Base-by-base conservation (phyloP, 1,284 basidiomycete genomes). In the Mycosarcoma maydis region DNA sequence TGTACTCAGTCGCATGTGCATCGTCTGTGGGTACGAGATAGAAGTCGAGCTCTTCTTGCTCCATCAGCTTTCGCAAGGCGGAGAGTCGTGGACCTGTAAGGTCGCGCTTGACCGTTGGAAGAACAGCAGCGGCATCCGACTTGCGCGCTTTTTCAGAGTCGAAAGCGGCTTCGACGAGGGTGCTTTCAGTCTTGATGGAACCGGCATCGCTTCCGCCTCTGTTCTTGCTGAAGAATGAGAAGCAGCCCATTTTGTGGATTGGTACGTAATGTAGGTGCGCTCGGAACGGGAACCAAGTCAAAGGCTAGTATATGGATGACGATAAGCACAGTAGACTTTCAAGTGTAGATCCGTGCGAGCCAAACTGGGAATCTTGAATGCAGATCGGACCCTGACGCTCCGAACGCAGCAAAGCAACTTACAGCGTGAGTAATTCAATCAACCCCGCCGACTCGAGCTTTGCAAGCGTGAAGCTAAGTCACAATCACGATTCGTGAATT, bases 1-100 rank as follows among this genome's bases (percentile, higher is more conserved):
- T 89, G 67, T 92, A 92, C 81, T 96, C 94, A 4, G 92, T 93
- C 56, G 88, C 88, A 80, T 96, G 93, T 10, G 92, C 90, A 80
- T 96, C 93, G 80, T 92, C 91, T 49, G 87, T 89, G 2, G 92
- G 91, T 27, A 95, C 84, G 53, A 90, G 79, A 72, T 81, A 80
- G 48, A 66, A 69, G 29, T 77, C 65, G 26, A 77, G 30, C 1
- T 42, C 40, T 22, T 72, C 72, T 10, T 64, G 55, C 3, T 61
- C 44, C 73, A 80, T 73, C n/a, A 57, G 51, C 38, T 55, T 43
- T 13, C 75, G 71, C 6, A 75, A 82, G 47, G 89, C 88, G 1
- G 85, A 85, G 41, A 96, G 83, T 24, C 90, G 71, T 2, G 46
- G 45, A 1, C 65, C 70, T 4, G 70, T 73, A 13, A 55, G 19